Conservation (phyloP, 1,139 yeast genomes). For the Diutina pseudorugosa region DNA sequence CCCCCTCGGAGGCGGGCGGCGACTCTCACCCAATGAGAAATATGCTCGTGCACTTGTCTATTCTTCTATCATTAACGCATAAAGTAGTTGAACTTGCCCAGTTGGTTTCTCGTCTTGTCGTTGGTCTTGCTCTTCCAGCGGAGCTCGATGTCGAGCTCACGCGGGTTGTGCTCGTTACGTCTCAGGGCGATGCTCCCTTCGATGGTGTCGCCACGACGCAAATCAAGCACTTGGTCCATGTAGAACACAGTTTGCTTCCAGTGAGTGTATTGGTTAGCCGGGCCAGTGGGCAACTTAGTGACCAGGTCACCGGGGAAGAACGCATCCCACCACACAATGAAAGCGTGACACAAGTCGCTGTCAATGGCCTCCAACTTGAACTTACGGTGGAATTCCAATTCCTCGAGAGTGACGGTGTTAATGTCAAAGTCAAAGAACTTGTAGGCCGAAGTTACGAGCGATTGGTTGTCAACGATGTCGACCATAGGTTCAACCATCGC, state of each 20-base stretch:
- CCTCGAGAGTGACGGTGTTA: slow-evolving; percentile 76
- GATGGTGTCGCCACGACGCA: slow-evolving; percentile 66
- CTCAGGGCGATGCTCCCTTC: slow-evolving; percentile 61
- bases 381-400: slow-evolving; percentile 58
- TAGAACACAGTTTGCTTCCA: slow-evolving; percentile 98
- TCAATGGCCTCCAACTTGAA: slow-evolving; percentile 66
- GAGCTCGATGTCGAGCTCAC: slow-evolving; percentile 70
- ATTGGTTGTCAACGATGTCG: slow-evolving; percentile 73
- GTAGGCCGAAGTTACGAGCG: slow-evolving; percentile 63
- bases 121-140: slow-evolving; percentile 45
- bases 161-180: slow-evolving; percentile 70
- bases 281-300: slow-evolving; percentile 67
- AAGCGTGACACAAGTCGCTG: slow-evolving; percentile 77
- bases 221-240: slow-evolving; percentile 67
- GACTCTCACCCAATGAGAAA: neutral
- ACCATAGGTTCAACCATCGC: slow-evolving; percentile 93
- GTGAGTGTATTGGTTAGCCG: slow-evolving; percentile 72
- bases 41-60: neutral
- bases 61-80: slow-evolving; percentile 33
- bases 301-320: slow-evolving; percentile 60
- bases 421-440: slow-evolving; percentile 76
- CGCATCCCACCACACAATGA: slow-evolving; percentile 91
- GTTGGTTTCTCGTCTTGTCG: slow-evolving; percentile 39
- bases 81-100: slow-evolving; percentile 50
- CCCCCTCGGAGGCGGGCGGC: no score